A percentile compares a stretch with the other conserved stretches of the same genome.
Evolutionary conservation across 306 rosid species (phyloP).

Genomic region (Cucurbita moschata): DNA sequence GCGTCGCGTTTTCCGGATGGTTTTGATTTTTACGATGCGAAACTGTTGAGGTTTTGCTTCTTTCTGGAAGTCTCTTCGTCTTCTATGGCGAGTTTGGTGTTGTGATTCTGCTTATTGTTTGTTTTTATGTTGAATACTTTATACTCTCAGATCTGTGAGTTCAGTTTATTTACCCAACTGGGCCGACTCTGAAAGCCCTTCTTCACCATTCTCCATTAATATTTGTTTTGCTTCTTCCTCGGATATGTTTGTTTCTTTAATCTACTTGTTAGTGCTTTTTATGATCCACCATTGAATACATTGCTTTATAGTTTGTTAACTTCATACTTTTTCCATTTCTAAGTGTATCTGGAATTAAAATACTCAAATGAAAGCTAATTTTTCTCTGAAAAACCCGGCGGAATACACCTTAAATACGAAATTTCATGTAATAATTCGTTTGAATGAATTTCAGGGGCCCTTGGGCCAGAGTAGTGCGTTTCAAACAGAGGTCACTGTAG

Average conservation of each 20-base stretch:
- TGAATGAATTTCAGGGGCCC: constrained; percentile 1
- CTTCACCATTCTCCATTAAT: neutral
- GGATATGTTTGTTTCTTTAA: neutral
- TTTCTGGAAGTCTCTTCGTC: neutral
- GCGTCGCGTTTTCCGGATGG: neutral
- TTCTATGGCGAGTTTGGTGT: neutral
- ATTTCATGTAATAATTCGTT: neutral
- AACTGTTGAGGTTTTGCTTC: neutral
- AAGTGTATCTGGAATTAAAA: neutral
- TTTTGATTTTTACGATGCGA: neutral
- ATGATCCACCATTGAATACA: neutral
- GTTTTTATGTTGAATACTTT: neutral
- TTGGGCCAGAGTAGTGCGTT: neutral
- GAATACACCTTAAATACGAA: neutral
- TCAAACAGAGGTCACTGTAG: neutral
- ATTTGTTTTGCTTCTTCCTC: neutral
- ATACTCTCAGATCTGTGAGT: neutral
- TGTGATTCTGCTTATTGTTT: neutral
- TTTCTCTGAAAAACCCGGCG: neutral
- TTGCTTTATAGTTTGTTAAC: neutral
- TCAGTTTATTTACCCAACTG: neutral
- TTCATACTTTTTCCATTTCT: neutral
- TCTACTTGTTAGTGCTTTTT: neutral
- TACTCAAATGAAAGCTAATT: neutral
- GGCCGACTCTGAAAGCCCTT: neutral